phyloP scores from a whole-genome alignment of 495 filamentous ascomycete genomes.

The Aspergillus taichungensis region DNA sequence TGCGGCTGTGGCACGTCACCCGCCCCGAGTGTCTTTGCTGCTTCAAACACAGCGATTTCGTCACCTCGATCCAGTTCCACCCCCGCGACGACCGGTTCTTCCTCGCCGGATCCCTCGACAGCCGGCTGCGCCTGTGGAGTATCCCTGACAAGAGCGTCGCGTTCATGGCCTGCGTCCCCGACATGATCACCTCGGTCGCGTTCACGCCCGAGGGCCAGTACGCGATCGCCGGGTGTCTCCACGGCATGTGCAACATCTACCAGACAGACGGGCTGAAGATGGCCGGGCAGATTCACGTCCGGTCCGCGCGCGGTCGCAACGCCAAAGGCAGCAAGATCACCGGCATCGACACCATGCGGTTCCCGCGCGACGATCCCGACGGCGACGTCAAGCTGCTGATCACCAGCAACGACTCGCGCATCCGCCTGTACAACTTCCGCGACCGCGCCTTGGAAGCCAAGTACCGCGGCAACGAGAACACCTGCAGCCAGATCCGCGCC shows the following conservation, averaged over 20 bases:
- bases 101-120: conserved; percentile 86
- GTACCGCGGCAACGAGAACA: conserved; percentile 86
- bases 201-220: conserved; percentile 90
- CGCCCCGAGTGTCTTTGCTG: conserved; percentile 82
- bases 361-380: conserved; percentile 51
- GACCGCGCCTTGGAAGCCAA: conserved; percentile 82
- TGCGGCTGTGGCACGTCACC: conserved; percentile 87
- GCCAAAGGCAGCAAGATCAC: conserved; percentile 97
- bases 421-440: conserved; percentile 81
- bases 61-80: conserved; percentile 91
- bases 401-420: conserved; percentile 89
- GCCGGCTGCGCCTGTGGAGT: conserved; percentile 88
- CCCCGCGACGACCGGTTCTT: conserved; percentile 95
- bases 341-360: conserved; percentile 70
- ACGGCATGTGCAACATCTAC: conserved; percentile 83
- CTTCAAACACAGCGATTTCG: conserved; percentile 95
- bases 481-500: conserved; percentile 85
- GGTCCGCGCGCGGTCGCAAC: conserved; percentile 83
- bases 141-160: conserved; percentile 95
- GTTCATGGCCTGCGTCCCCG: conserved; percentile 71
- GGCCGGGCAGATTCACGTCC: conserved; percentile 77
- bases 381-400: conserved; percentile 79
- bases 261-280: conserved; percentile 88
- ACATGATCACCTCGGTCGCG: conserved; percentile 86
- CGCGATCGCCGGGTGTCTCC: conserved; percentile 81